Conservation (phyloP, 257 asterid genomes). For the Galeopsis tetrahit region DNA sequence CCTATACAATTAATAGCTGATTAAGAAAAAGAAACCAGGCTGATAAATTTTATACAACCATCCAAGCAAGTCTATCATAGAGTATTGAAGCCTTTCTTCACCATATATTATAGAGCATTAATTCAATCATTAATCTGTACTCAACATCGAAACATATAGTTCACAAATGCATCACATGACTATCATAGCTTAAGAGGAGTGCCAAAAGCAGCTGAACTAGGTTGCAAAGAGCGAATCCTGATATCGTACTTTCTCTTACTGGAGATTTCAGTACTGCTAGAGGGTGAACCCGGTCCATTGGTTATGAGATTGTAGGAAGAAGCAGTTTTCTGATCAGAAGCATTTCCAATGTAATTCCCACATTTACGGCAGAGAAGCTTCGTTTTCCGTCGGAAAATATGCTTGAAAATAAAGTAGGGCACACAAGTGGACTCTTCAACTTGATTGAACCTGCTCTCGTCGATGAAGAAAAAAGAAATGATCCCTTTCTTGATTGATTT, state of each 20-base stretch:
- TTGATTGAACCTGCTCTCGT: constrained; percentile 76
- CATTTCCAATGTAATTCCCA: constrained; percentile 70
- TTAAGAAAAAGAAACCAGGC: background rate
- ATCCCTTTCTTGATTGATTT: constrained; percentile 81
- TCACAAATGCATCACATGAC: background rate
- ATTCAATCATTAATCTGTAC: constrained; percentile 24
- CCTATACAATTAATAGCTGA: constrained; percentile 22
- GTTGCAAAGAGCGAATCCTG: constrained; percentile 76
- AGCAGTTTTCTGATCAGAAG: constrained; percentile 45
- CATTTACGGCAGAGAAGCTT: constrained; percentile 81
- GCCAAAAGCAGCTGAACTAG: constrained; percentile 57
- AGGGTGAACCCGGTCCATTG: constrained; percentile 58
- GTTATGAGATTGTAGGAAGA: constrained; percentile 52
- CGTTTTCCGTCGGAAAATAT: constrained; percentile 51
- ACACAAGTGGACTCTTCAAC: constrained; percentile 59
- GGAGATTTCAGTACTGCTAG: constrained; percentile 48
- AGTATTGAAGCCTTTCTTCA: constrained; percentile 19
- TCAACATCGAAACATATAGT: constrained; percentile 23
- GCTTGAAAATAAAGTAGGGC: constrained; percentile 65
- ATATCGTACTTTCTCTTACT: constrained; percentile 65
- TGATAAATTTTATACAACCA: constrained; percentile 39
- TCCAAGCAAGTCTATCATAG: constrained; percentile 16
- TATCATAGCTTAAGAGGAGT: constrained; percentile 49
- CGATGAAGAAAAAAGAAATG: constrained; percentile 74
- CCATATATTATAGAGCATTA: constrained; percentile 21